Percentiles rank a stretch among this genome's conserved stretches.
phyloP scores from a whole-genome alignment of 208 protist genomes.

The Acanthamoeba culbertsoni region DNA sequence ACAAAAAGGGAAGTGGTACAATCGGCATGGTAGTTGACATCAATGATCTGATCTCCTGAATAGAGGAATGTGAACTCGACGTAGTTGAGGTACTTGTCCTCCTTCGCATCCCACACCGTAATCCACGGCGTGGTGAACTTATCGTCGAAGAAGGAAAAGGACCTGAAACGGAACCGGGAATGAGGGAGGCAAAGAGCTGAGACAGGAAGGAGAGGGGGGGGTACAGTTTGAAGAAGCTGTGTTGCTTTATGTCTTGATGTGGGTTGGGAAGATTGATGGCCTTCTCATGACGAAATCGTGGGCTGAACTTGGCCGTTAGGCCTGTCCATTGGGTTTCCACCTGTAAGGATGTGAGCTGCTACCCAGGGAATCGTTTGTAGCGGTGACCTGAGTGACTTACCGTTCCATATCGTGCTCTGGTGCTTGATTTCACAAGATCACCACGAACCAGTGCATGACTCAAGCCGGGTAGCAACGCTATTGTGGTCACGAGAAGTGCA shows the following conservation, averaged over 20 bases:
- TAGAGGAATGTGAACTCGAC: conserved; percentile 24
- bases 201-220: neutral
- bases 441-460: neutral
- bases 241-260: neutral
- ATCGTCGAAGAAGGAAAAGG: neutral
- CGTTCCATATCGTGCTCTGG: neutral
- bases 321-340: conserved; percentile 11
- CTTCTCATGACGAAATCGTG: neutral
- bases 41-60: neutral
- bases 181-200: neutral
- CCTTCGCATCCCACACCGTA: conserved; percentile 15
- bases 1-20: no score
- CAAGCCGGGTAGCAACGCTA: neutral
- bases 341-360: neutral
- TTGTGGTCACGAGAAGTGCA: neutral
- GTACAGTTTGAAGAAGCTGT: conserved; percentile 32
- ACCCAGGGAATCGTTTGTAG: no score
- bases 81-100: conserved; percentile 27
- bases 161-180: neutral
- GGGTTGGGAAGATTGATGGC: neutral
- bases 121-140: conserved; percentile 49
- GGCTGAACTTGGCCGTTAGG: conserved; percentile 4
- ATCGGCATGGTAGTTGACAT: neutral
- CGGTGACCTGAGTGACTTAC: neutral
- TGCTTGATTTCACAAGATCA: neutral